phyloP scores from a whole-genome alignment of 441 rosid species.

The Populus tomentosa region DNA sequence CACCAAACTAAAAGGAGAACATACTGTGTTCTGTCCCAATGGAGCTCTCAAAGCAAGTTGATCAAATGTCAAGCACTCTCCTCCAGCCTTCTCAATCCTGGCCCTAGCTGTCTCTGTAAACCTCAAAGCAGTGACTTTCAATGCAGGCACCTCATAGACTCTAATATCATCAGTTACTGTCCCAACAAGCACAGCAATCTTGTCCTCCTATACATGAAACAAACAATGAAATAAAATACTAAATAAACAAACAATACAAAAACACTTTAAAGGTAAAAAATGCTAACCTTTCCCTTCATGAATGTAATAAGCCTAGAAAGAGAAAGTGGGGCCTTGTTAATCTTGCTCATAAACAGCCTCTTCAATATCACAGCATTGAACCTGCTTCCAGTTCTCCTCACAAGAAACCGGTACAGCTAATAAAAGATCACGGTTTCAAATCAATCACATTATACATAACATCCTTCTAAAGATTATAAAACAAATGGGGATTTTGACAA shows the following conservation, averaged over 20 bases:
- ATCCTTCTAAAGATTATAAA: not conserved
- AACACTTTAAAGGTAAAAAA: not conserved
- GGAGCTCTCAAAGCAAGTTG: constrained; percentile 38
- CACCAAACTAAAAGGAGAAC: not conserved
- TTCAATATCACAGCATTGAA: constrained; percentile 89
- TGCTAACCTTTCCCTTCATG: constrained; percentile 59
- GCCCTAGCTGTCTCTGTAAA: too few relatives aligned
- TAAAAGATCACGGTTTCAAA: not conserved
- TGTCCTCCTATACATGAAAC: constrained; percentile 43
- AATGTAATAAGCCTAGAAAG: constrained; percentile 60
- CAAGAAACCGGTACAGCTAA: constrained; percentile 82
- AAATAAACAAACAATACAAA: not conserved
- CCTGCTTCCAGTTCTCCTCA: constrained; percentile 82
- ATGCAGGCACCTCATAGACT: constrained; percentile 73
- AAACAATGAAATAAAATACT: not conserved
- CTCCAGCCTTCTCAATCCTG: too few relatives aligned
- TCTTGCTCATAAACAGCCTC: constrained; percentile 93
- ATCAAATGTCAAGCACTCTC: too few relatives aligned
- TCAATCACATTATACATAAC: not conserved
- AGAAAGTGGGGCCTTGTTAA: constrained; percentile 82
- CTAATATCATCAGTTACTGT: constrained; percentile 82
- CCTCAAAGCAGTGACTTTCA: too few relatives aligned
- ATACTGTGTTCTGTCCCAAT: constrained; percentile 92
- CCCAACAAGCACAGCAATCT: constrained; percentile 83
- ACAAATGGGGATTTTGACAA: too few relatives aligned